A percentile compares a stretch with the other conserved stretches of the same genome.
Evolutionary conservation across 202 grass and related monocot genomes (phyloP).

Genomic region (Thinopyrum obtusiflorum): DNA sequence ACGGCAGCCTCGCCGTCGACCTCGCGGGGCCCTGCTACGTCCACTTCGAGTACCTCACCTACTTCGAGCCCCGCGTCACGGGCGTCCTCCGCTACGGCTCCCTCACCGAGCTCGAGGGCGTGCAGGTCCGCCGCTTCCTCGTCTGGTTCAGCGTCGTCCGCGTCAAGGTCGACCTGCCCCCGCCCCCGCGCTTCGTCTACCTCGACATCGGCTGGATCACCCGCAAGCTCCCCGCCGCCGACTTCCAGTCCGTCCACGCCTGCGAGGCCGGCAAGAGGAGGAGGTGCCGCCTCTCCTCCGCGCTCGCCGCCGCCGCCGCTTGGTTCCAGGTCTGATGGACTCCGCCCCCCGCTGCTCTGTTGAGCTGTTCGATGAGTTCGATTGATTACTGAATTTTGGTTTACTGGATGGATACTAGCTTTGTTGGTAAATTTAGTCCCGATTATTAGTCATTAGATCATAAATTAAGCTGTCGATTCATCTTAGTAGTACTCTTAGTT

Average conservation of each 20-base stretch:
- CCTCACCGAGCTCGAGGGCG: constrained; percentile 46
- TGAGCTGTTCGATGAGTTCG: background rate
- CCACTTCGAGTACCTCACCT: constrained; percentile 73
- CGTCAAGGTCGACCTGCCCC: constrained; percentile 81
- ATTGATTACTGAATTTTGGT: background rate
- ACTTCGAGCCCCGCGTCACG: constrained; percentile 50
- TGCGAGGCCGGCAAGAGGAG: constrained; percentile 37
- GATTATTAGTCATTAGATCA: background rate
- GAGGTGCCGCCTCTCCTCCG: constrained; percentile 39
- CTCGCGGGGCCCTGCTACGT: constrained; percentile 69
- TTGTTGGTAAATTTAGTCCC: background rate
- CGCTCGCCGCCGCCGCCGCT: constrained; percentile 37
- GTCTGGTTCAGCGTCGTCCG: constrained; percentile 67
- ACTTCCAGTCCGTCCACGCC: constrained; percentile 65
- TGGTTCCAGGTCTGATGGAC: constrained; percentile 40
- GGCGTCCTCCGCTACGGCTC: constrained; percentile 66
- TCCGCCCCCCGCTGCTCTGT: background rate
- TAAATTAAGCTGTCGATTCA: background rate
- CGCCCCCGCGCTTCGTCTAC: constrained; percentile 63
- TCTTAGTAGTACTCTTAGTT: constrained; percentile 3
- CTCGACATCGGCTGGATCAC: constrained; percentile 82
- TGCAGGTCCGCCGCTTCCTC: constrained; percentile 79
- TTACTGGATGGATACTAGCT: background rate
- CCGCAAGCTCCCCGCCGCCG: constrained; percentile 56
- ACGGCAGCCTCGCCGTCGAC: constrained; percentile 67